phyloP scores from a whole-genome alignment of 805 yeast species.

The Candida jianshihensis region DNA sequence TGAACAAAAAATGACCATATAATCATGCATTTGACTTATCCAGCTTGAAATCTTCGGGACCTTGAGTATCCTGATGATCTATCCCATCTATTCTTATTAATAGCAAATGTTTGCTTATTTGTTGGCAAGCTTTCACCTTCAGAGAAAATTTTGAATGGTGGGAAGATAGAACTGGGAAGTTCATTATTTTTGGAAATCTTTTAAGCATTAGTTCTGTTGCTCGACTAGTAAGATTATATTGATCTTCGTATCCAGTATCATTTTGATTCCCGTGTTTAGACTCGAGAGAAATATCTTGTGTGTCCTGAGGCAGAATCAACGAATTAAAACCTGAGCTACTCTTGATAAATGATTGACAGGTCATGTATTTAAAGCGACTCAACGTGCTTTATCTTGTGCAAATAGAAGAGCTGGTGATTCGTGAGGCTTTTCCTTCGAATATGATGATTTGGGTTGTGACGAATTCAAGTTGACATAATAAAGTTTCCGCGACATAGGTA shows the following conservation, averaged over 20 bases:
- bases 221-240: conserved; percentile 4
- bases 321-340: too few relatives aligned
- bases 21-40: conserved; percentile 4
- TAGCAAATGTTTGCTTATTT: too few relatives aligned
- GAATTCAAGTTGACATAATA: conserved; percentile 7
- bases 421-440: conserved; percentile 2
- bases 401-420: conserved; percentile 7
- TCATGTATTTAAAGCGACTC: too few relatives aligned
- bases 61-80: background rate
- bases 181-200: background rate
- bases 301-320: too few relatives aligned
- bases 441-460: conserved; percentile 10
- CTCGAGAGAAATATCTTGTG: too few relatives aligned
- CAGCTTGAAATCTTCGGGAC: background rate
- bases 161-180: background rate
- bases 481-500: too few relatives aligned
- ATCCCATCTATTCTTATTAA: background rate
- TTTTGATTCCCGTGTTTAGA: background rate
- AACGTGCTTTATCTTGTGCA: conserved; percentile 5
- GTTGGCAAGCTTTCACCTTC: too few relatives aligned
- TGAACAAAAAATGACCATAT: conserved; percentile 17
- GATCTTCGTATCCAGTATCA: background rate
- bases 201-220: conserved; percentile 11
- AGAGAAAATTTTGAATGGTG: conserved; percentile 8
- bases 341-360: too few relatives aligned